Evolutionary conservation across 1,284 basidiomycete species (phyloP).

Genomic region (Lignosus rhinocerotis): DNA sequence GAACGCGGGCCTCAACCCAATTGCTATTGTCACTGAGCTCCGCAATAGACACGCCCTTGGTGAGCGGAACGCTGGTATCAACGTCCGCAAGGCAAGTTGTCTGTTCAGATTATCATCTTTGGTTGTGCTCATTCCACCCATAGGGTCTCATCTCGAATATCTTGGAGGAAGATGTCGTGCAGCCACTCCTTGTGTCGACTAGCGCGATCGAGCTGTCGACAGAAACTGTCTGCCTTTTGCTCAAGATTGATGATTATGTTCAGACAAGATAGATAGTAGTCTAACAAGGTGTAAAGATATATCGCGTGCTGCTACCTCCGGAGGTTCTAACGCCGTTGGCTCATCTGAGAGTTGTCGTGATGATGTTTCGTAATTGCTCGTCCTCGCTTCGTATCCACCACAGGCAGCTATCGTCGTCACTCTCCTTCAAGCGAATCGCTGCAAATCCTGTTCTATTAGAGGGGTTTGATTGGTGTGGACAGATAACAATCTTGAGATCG

Average conservation of each 20-base stretch:
- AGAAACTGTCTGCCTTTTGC: constrained; percentile 94
- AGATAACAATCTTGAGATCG: constrained; percentile 61
- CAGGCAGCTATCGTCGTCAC: constrained; percentile 69
- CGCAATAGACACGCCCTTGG: constrained; percentile 96
- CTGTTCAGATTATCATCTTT: background rate
- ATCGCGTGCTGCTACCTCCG: constrained; percentile 14
- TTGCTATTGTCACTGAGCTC: constrained; percentile 97
- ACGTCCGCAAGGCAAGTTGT: constrained; percentile 84
- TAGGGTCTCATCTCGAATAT: constrained; percentile 97
- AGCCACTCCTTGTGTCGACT: constrained; percentile 94
- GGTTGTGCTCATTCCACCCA: background rate
- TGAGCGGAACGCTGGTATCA: constrained; percentile 95
- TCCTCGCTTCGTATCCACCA: constrained; percentile 68
- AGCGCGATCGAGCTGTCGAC: constrained; percentile 95
- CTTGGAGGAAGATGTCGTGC: constrained; percentile 95
- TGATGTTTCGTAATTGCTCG: constrained; percentile 26
- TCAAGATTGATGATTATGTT: constrained; percentile 98
- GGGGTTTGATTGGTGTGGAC: constrained; percentile 3
- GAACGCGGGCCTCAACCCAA: constrained; percentile 98
- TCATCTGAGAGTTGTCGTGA: constrained; percentile 24
- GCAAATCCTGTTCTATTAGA: constrained; percentile 31
- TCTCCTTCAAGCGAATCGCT: constrained; percentile 57
- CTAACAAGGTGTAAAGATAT: constrained; percentile 23
- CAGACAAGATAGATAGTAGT: constrained; percentile 57
- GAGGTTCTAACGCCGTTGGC: constrained; percentile 3